Evolutionary conservation across 1,139 yeast genomes (phyloP).

Genomic region (Candida sanyaensis): DNA sequence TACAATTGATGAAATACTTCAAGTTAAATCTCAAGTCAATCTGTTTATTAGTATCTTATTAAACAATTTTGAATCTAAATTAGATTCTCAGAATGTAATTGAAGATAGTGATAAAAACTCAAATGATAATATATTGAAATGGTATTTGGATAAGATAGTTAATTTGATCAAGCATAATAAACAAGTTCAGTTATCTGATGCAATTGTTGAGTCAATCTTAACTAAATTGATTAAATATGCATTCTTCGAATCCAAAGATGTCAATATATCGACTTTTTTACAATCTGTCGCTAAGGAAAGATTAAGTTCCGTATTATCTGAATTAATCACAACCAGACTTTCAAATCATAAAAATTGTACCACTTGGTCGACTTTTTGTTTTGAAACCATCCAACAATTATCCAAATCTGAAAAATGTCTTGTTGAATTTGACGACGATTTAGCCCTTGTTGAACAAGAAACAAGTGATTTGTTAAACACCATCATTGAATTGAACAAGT

Average conservation of each 20-base stretch:
- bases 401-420: conserved; percentile 27
- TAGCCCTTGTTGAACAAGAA: conserved; percentile 48
- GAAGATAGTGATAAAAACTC: conserved; percentile 17
- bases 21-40: conserved; percentile 18
- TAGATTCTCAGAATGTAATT: conserved; percentile 22
- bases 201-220: conserved; percentile 47
- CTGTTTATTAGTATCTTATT: conserved; percentile 6
- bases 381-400: conserved; percentile 28
- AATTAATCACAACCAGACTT: conserved; percentile 44
- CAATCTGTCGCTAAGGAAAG: conserved; percentile 51
- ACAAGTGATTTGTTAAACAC: conserved; percentile 52
- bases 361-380: conserved; percentile 62
- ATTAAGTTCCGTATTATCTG: conserved; percentile 64
- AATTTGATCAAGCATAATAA: conserved; percentile 54
- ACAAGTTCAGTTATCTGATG: conserved; percentile 13
- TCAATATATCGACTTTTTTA: conserved; percentile 29
- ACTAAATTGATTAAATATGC: conserved; percentile 54
- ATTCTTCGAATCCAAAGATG: conserved; percentile 45
- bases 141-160: conserved; percentile 69
- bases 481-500: conserved; percentile 32
- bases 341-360: conserved; percentile 42
- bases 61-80: conserved; percentile 21
- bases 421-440: conserved; percentile 56
- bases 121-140: conserved; percentile 54
- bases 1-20: conserved; percentile 57